These are phyloP conservation scores for Macroventuria anomochaeta DNA, from an alignment of 2,329 filamentous ascomycete species.

Conservation along the genomic window DNA sequence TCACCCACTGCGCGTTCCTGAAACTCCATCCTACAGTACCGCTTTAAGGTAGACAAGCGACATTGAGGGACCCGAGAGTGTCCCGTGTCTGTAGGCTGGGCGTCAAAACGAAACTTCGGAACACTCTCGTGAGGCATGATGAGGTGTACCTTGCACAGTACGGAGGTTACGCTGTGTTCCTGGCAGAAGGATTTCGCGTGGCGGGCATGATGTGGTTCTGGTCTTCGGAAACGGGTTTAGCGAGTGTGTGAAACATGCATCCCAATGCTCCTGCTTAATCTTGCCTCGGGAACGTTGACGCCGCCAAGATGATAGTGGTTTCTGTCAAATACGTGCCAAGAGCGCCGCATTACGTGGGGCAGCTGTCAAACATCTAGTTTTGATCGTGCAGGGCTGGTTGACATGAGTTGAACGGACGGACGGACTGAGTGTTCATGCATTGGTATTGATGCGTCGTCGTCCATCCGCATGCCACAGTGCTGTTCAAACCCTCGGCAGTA, in stretches of 20 bases:
- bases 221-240: conserved; percentile 14
- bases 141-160: conserved; percentile 6
- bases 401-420: conserved; percentile 3
- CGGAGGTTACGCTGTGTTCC: conserved; percentile 9
- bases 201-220: conserved; percentile 16
- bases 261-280: conserved; percentile 20
- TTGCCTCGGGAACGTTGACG: conserved; percentile 18
- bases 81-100: conserved; percentile 25
- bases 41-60: conserved; percentile 29
- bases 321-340: conserved; percentile 19
- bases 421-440: conserved; percentile 10
- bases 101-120: conserved; percentile 20
- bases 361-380: conserved; percentile 22
- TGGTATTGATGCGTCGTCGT: not conserved
- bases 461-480: not conserved
- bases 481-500: not conserved
- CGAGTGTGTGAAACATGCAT: conserved; percentile 31
- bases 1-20: conserved; percentile 11
- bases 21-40: conserved; percentile 22
- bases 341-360: conserved; percentile 20
- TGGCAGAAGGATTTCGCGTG: conserved; percentile 5
- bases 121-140: conserved; percentile 7
- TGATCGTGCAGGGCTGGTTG: conserved; percentile 1
- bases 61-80: conserved; percentile 29
- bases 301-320: conserved; percentile 34